Evolutionary conservation across 2,329 filamentous ascomycete genomes (phyloP), one percentile per base, ranked within the genome.

Genomic region (Sarocladium brachiariae): DNA sequence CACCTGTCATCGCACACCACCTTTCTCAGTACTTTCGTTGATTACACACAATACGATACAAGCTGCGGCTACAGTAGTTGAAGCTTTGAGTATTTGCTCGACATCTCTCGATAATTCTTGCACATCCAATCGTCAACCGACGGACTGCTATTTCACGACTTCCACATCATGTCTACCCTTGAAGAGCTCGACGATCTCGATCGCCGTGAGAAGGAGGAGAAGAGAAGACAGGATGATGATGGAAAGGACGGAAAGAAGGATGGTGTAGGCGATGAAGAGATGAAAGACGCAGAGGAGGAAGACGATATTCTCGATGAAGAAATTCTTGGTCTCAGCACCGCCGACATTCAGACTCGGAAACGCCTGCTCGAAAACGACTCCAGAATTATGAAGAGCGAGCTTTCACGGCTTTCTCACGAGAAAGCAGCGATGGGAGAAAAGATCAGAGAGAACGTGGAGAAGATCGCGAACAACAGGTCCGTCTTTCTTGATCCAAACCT

Each of bases 381-480:
- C 63, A 82, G 93, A 63, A 97, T 99, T 72, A 97, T 99, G 90
- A 92, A 87, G 78, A 96, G 90, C 77, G 93, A 99, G 71, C 90
- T 83, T 62, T 91, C 96, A 66, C 86, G 93, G 60, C 77, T 99
- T 72, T 87, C 86, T 62, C 93, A 99, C 63, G 93, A 99, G 73
- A 96, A 96, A 74, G 83, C 86, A 47, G 85, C 89, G 46, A 99
- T 99, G 93, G 84, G 84, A 52, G 92, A 97, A 70, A 97, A 96
- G 77, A 97, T 99, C 70, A 97, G 96, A 78, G 93, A 99, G 67
- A 99, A 99, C 65, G 74, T 89, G 63, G 95, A 99, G 60, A 99
- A 99, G 81, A 99, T 99, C 63, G 91, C 95, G 59, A 97, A 99
- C 73, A 99, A 99, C 76, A 83, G 90, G 91, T 95, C 75, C 58